A percentile compares a stretch with the other conserved stretches of the same genome.
Evolutionary conservation across 805 yeast species (phyloP).

Genomic region (Lachancea lanzarotensis): DNA sequence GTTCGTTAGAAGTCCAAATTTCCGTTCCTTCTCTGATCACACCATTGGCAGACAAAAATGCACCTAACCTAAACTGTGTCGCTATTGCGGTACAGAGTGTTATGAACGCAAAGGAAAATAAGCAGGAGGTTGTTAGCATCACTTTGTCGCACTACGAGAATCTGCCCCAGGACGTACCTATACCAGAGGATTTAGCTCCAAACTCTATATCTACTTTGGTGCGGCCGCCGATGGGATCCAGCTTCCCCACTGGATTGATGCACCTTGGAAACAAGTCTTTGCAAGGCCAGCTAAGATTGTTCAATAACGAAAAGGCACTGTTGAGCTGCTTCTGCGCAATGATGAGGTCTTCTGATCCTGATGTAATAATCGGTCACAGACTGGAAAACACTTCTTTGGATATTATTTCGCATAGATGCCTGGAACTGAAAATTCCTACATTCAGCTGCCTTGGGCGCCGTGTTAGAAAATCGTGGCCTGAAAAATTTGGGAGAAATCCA

Average conservation of each 20-base stretch:
- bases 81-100: conserved; percentile 75
- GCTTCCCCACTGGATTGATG: conserved; percentile 72
- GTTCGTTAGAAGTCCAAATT: conserved; percentile 67
- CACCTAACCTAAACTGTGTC: conserved; percentile 68
- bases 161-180: conserved; percentile 69
- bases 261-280: conserved; percentile 51
- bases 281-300: conserved; percentile 41
- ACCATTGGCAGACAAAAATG: conserved; percentile 41
- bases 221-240: conserved; percentile 62
- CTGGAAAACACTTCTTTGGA: conserved; percentile 74
- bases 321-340: conserved; percentile 68
- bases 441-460: conserved; percentile 86
- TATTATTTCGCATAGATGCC: conserved; percentile 73
- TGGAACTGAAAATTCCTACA: conserved; percentile 61
- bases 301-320: conserved; percentile 68
- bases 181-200: conserved; percentile 54
- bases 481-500: conserved; percentile 51
- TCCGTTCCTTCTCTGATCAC: conserved; percentile 40
- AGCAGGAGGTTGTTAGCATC: conserved; percentile 83
- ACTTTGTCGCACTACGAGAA: conserved; percentile 66
- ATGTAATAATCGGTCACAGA: conserved; percentile 81
- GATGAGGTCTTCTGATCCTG: conserved; percentile 80
- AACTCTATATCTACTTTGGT: conserved; percentile 62
- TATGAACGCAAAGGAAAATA: conserved; percentile 64
- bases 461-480: conserved; percentile 71